Base-by-base conservation (phyloP, 139 green algal species). In the Edaphochlamys debaryana region DNA sequence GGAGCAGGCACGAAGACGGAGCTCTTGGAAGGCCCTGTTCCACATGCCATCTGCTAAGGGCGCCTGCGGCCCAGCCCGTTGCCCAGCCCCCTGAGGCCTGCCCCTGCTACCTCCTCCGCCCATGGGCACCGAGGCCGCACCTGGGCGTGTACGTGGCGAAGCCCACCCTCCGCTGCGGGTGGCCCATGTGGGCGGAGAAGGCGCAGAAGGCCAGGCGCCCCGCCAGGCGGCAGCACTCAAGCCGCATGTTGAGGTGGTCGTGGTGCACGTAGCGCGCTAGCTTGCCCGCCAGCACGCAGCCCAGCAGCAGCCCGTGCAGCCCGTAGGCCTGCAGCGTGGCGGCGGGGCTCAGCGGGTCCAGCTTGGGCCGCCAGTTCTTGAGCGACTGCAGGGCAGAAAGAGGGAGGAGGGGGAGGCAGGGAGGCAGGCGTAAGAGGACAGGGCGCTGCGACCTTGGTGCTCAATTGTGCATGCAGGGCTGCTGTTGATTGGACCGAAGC, bases 251-350 rank as follows among this genome's bases (percentile, higher is more conserved):
- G n/a, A 87, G 73, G 34, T 91, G n/a, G 41, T 80, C 82, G 38
- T 87, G 71, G 54, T 84, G 73, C 0, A 37, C 66, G 87, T 89
- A 92, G 70, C 91, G 86, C 15, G 85, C 80, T 23, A 94, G 88
- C 86, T 94, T 94, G 52, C 91, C 91, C 19, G 89, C 66, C 74
- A 94, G 76, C 4, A 88, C 71, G 48, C 70, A 82, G 7, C 88
- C 88, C 75, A 95, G 64, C 78, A 95, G 86, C 58, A 93, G 74
- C 32, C 89, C 88, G 67, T 91, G 89, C 73, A 91, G 66, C 6
- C 91, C 90, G 45, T 92, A 93, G 8, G 23, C 32, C 69, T 84
- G 63, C 22, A 93, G 69, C 38, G 91, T 70, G 64, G 88, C 48
- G 29, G 70, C 66, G 56, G 78, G 67, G 41, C 17, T 67, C 48